These are phyloP conservation scores for Fusarium keratoplasticum DNA, from an alignment of 2,329 filamentous ascomycete species.

Conservation along the genomic window DNA sequence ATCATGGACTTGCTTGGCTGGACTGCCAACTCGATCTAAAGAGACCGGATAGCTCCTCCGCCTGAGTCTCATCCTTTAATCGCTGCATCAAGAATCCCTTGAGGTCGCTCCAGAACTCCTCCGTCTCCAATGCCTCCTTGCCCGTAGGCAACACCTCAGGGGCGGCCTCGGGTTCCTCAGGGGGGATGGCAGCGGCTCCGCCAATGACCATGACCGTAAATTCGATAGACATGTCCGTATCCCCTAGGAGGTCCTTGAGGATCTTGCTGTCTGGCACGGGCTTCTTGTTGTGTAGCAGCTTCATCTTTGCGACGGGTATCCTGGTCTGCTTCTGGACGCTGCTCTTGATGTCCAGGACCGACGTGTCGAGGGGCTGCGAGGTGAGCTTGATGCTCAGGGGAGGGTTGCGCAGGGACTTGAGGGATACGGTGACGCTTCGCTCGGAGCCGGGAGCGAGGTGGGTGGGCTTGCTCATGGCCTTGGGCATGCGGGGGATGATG, in stretches of 20 bases:
- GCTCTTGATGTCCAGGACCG: slow-evolving; percentile 82
- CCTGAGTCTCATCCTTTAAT: slow-evolving; percentile 76
- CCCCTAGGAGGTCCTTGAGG: slow-evolving; percentile 76
- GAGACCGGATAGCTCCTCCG: slow-evolving; percentile 70
- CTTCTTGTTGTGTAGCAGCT: slow-evolving; percentile 88
- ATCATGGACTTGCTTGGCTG: slow-evolving; percentile 49
- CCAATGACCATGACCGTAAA: slow-evolving; percentile 91
- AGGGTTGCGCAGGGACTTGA: slow-evolving; percentile 84
- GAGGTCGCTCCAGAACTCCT: slow-evolving; percentile 89
- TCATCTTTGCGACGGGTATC: slow-evolving; percentile 81
- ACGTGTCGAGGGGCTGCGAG: slow-evolving; percentile 73
- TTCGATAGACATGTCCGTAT: slow-evolving; percentile 67
- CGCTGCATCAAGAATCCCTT: slow-evolving; percentile 83
- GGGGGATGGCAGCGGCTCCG: slow-evolving; percentile 64
- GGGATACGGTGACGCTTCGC: slow-evolving; percentile 66
- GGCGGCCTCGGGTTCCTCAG: slow-evolving; percentile 51
- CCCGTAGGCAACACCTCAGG: slow-evolving; percentile 52
- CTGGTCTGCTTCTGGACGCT: slow-evolving; percentile 72
- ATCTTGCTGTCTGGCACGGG: slow-evolving; percentile 83
- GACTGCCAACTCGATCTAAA: slow-evolving; percentile 80
- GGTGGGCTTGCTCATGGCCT: slow-evolving; percentile 62
- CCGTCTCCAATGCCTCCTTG: slow-evolving; percentile 72
- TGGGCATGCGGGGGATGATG: slow-evolving; percentile 77
- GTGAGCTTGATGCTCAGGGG: slow-evolving; percentile 75
- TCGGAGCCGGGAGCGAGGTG: slow-evolving; percentile 64